Evolutionary conservation across 148 eudicot genomes (phyloP).

Genomic region (Agrostemma githago): DNA sequence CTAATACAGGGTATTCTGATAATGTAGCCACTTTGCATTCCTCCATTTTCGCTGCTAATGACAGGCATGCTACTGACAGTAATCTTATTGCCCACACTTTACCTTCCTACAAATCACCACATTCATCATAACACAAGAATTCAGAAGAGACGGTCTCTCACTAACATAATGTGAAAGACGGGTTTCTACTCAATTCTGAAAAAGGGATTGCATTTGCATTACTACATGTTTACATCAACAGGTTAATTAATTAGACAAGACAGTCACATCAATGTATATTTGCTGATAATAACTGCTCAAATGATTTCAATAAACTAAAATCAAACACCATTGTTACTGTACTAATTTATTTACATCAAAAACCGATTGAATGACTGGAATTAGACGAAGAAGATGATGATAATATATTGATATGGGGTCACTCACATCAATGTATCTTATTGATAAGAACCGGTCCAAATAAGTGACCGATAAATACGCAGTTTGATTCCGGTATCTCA

Average conservation of each 20-base stretch:
- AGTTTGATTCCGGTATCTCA: constrained; percentile 40
- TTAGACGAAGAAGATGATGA: not conserved
- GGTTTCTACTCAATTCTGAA: not conserved
- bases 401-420: not conserved
- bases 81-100: constrained; percentile 46
- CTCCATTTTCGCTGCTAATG: constrained; percentile 63
- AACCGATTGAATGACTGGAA: not conserved
- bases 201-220: not conserved
- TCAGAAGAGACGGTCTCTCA: too few species aligned
- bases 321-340: not conserved
- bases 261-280: not conserved
- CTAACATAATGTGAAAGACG: too few species aligned
- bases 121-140: not conserved
- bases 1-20: constrained; percentile 26
- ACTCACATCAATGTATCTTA: constrained; percentile 46
- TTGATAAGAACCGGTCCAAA: constrained; percentile 46
- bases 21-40: constrained; percentile 34
- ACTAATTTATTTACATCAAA: not conserved
- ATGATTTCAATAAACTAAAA: not conserved
- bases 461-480: constrained; percentile 45
- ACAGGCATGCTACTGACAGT: constrained; percentile 56
- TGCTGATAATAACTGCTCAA: constrained; percentile 3
- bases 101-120: constrained; percentile 26
- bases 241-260: too few species aligned
- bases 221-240: not conserved